Evolutionary conservation across 139 green algal species (phyloP).

Genomic region (Trebouxia sp.): DNA sequence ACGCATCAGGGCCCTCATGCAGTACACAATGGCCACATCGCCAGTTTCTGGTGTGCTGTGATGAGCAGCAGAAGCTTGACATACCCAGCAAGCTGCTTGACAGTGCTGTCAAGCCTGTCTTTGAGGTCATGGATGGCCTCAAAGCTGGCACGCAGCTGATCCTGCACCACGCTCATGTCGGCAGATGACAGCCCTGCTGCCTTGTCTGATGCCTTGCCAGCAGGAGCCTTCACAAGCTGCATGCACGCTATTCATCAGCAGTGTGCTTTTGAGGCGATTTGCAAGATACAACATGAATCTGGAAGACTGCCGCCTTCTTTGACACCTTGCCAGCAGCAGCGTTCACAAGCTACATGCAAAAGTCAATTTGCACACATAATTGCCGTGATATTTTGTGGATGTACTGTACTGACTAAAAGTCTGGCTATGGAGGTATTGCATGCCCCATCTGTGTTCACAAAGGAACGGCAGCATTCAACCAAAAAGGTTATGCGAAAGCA

Average conservation of each 20-base stretch:
- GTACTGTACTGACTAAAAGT: too few relatives aligned
- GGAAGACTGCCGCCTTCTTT: background rate
- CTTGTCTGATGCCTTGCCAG: background rate
- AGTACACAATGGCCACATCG: background rate
- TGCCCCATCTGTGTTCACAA: too few relatives aligned
- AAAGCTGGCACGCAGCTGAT: constrained; percentile 1
- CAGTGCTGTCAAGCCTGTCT: background rate
- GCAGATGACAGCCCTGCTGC: background rate
- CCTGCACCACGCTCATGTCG: constrained; percentile 6
- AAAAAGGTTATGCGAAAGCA: too few relatives aligned
- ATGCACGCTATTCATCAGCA: background rate
- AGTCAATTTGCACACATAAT: too few relatives aligned
- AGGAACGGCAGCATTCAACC: too few relatives aligned
- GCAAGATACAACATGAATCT: background rate
- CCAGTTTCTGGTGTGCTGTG: background rate
- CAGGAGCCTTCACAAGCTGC: background rate
- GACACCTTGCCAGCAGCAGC: background rate
- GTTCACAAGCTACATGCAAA: background rate
- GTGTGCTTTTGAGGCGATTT: background rate
- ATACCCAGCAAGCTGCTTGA: background rate
- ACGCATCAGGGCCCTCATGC: background rate
- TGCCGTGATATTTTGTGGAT: too few relatives aligned
- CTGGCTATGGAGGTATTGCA: too few relatives aligned
- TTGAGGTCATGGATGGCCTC: constrained; percentile 4
- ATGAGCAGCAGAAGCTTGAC: background rate